Conservation (phyloP, 2,329 filamentous ascomycete genomes). For the Epichloe coenophiala region DNA sequence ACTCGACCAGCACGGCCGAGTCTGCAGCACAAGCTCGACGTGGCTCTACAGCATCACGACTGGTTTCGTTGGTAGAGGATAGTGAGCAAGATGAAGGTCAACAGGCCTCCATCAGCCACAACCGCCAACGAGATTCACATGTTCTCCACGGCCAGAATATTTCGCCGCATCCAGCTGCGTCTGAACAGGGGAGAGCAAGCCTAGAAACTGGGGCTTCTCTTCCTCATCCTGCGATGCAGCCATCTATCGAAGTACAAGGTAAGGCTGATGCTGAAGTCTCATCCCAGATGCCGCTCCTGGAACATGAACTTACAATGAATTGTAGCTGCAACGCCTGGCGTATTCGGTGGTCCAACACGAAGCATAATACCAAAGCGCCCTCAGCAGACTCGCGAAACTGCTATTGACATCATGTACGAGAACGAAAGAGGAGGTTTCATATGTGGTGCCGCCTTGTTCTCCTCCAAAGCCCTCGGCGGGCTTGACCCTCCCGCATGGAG, state of each 20-base stretch:
- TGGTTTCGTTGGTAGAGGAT: constrained; percentile 5
- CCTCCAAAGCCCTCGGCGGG: constrained; percentile 67
- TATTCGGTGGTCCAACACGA: constrained; percentile 12
- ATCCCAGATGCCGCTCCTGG: neutral
- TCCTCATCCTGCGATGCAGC: constrained; percentile 12
- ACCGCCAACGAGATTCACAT: neutral
- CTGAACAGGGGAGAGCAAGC: constrained; percentile 1
- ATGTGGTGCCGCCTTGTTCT: constrained; percentile 85
- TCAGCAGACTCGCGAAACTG: constrained; percentile 33
- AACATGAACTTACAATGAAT: neutral
- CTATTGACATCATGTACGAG: constrained; percentile 84
- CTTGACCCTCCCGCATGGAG: constrained; percentile 79
- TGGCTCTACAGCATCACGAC: constrained; percentile 6
- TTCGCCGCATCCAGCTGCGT: neutral
- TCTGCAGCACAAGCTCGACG: neutral
- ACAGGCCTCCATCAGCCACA: neutral
- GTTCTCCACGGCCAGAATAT: neutral
- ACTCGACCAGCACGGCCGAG: constrained; percentile 11
- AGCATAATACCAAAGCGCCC: constrained; percentile 22
- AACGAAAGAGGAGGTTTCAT: constrained; percentile 87
- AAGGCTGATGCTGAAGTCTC: neutral
- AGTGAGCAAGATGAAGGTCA: neutral
- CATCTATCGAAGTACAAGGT: constrained; percentile 23
- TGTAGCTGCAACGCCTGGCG: constrained; percentile 18
- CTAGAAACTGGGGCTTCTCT: constrained; percentile 1